These are phyloP conservation scores for Solanum neorickii DNA, from an alignment of 257 asterid genomes.

Conservation along the genomic window DNA sequence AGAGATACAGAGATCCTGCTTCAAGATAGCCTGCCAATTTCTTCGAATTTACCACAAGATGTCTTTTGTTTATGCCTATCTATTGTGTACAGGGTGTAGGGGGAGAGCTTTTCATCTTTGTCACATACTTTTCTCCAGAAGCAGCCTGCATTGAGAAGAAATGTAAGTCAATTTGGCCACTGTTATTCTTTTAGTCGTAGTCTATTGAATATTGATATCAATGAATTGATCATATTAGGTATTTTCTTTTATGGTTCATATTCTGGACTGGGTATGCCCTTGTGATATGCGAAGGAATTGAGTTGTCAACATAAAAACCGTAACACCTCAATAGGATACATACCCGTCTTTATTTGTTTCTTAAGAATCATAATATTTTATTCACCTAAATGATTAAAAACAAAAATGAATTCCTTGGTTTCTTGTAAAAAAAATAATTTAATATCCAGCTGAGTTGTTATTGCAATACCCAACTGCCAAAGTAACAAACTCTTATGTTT, in stretches of 20 bases:
- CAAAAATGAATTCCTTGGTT: not conserved
- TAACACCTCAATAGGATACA: not conserved
- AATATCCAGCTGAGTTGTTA: not conserved
- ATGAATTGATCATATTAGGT: not conserved
- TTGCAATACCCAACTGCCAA: not conserved
- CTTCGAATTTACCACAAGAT: not conserved
- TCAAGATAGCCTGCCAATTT: not conserved
- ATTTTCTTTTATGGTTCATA: not conserved
- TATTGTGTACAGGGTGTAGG: not conserved
- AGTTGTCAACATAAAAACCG: not conserved
- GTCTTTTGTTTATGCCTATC: not conserved
- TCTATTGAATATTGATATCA: not conserved
- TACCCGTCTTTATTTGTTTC: not conserved
- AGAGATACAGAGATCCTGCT: constrained; percentile 81
- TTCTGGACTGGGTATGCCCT: not conserved
- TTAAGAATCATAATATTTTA: not conserved
- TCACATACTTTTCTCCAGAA: not conserved
- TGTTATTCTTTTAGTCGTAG: not conserved
- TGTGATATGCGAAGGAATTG: not conserved
- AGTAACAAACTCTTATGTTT: not conserved
- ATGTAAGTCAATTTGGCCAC: not conserved
- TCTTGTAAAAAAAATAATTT: not conserved
- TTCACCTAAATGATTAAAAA: not conserved
- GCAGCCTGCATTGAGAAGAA: not conserved
- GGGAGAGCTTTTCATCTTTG: not conserved